phyloP scores from a whole-genome alignment of 495 filamentous ascomycete genomes.

The Penicillium crystallinum region DNA sequence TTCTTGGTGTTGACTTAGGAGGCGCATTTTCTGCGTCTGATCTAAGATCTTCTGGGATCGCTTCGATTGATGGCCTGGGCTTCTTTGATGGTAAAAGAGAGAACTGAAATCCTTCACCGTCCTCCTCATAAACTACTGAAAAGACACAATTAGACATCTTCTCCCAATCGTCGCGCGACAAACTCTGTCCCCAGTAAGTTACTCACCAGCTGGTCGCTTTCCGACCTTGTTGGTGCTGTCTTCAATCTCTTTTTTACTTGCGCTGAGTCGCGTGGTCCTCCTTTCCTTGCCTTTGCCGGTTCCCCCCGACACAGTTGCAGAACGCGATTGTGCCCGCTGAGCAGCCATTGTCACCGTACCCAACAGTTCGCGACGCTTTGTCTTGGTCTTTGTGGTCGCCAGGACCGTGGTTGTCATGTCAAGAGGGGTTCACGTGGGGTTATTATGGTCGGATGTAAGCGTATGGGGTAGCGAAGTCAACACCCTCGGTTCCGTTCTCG shows the following conservation, averaged over 20 bases:
- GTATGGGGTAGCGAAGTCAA: not conserved
- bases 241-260: constrained; percentile 35
- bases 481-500: not conserved
- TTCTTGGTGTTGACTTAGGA: constrained; percentile 31
- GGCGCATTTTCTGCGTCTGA: constrained; percentile 28
- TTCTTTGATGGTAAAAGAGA: constrained; percentile 46
- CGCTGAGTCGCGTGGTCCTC: constrained; percentile 37
- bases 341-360: constrained; percentile 40
- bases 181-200: not conserved
- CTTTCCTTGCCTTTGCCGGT: constrained; percentile 27
- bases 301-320: constrained; percentile 27
- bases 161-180: not conserved
- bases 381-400: constrained; percentile 36
- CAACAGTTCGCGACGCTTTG: constrained; percentile 43
- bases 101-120: constrained; percentile 52
- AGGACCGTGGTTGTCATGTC: constrained; percentile 47
- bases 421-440: constrained; percentile 20
- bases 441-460: not conserved
- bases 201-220: constrained; percentile 47
- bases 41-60: constrained; percentile 19
- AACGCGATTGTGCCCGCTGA: constrained; percentile 40
- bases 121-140: constrained; percentile 47
- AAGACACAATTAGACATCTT: constrained; percentile 2
- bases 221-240: constrained; percentile 24
- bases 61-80: constrained; percentile 25